Percentiles rank a stretch among this genome's conserved stretches.
Conservation (phyloP, 495 filamentous ascomycete species). For the Umbilicaria muhlenbergii region DNA sequence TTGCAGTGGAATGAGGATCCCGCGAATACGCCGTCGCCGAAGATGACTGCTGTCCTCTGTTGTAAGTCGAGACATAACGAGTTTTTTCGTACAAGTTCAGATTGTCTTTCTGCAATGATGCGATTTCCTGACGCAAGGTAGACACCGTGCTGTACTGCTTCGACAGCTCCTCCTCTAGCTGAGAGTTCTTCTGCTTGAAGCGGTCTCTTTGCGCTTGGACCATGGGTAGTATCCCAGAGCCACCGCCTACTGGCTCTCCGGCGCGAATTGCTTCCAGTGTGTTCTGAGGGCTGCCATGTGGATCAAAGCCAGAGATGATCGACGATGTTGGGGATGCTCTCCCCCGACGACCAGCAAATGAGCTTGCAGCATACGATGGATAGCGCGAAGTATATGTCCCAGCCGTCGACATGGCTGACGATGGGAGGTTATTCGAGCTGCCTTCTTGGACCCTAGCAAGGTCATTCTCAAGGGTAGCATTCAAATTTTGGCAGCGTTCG, state of each 20-base stretch:
- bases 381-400: conserved; percentile 81
- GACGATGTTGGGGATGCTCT: conserved; percentile 86
- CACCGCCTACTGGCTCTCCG: conserved; percentile 62
- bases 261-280: conserved; percentile 43
- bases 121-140: conserved; percentile 77
- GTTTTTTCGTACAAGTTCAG: conserved; percentile 96
- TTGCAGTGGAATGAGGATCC: conserved; percentile 59
- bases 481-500: conserved; percentile 69
- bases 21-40: conserved; percentile 55
- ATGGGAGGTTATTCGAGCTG: conserved; percentile 65
- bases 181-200: conserved; percentile 89
- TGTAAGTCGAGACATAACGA: conserved; percentile 87
- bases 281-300: conserved; percentile 31
- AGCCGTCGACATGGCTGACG: conserved; percentile 75
- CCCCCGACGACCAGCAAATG: conserved; percentile 36
- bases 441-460: conserved; percentile 77
- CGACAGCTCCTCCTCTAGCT: conserved; percentile 82
- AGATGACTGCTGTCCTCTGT: conserved; percentile 47
- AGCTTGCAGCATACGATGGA: conserved; percentile 46
- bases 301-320: conserved; percentile 91
- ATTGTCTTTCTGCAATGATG: conserved; percentile 90
- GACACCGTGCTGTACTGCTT: conserved; percentile 70
- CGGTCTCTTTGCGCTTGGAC: conserved; percentile 93
- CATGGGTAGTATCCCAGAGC: conserved; percentile 91
- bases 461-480: conserved; percentile 83